Base-by-base conservation (phyloP, 331 rosid species). In the Rhamnella rubrinervis region DNA sequence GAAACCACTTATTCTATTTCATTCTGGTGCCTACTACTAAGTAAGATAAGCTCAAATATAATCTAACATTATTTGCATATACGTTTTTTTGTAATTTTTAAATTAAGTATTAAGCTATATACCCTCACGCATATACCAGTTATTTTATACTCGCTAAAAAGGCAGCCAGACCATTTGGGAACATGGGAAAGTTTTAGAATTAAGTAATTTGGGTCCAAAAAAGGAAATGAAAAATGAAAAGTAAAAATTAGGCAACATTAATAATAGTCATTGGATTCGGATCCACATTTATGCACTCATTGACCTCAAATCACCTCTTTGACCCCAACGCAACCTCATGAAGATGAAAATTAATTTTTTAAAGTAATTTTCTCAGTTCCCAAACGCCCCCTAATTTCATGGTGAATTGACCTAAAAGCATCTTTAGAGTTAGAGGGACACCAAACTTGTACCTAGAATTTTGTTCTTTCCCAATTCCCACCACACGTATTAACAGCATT, bases 351-450 rank as follows among this genome's bases (percentile, higher is more conserved):
- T 28, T 59, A 63, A 52, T 67, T 20, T 61, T 28, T 28, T 51
- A 59, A 40, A 47, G 53, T 52, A 55, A 31, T 65, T 19, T 55
- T 55, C 71, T 75, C 84, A 59, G 68, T 67, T 70, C 46, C 63
- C 68, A 70, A 66, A 73, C 69, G 58, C 77, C 84, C 77, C 84
- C 77, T 79, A 70, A 74, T 59, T 79, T 79, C 77, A 70, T 79
- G 77, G 77, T 61, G 80, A 79, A 79, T 79, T 79, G 80, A 75
- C 80, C 84, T 70, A 55, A 79, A 76, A 67, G 69, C 79, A 79
- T 72, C 78, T 71, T 78, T 69, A 31, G 35, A 31, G 35, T 18
- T 46, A 63, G 80, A 63, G 65, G 70, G 60, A 56, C 62, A 70
- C 74, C 77, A 75, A 64, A 75, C 66, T 46, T 70, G 55, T 50